Evolutionary conservation across 139 green algal genomes (phyloP), one percentile per base, ranked within the genome.

Genomic region (Closterium sp.): DNA sequence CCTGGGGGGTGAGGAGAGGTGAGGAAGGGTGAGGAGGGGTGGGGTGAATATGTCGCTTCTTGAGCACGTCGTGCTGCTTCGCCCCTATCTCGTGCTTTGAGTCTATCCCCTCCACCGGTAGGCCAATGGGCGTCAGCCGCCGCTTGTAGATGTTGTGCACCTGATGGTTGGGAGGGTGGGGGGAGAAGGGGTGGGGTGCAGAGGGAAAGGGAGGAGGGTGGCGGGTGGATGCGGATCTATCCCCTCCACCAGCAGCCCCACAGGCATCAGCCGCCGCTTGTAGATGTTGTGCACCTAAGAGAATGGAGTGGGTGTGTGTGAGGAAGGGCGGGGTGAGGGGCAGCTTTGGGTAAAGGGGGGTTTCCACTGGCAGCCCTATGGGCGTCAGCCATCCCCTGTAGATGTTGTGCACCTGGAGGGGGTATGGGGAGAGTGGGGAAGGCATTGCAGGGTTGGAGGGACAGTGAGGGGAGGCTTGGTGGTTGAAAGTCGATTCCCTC

Each of bases 121-220:
- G 89, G 1, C 97, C 97, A 0, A 93, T 28, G 0, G 31, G 24
- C 89, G 90, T 86, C 62, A 96, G 70, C 10, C 94, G 79, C 30
- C 92, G 31, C 95, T 96, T 96, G 92, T 94, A 96, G 50, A 96
- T 94, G 50, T 95, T 94, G n/a, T 95, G 92, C 10, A 95, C 92
- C 92, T 95, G 73, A 27, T 5, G 19, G 62, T 0, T 13, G 62
- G 62, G 62, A 19, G 11, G 10, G 11, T 2, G 45, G 45, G 84
- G 24, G 79, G 27, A 17, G 79, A 1, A 17, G 79, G 27, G 79
- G 27, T 30, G 79, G 27, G 27, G 79, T 30, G 79, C 0, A 5
- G 27, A 86, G 0, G 79, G 79, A 19, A 9, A 86, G 27, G 79
- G 27, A 11, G 79, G 3, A 9, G 24, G 6, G 79, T n/a, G 79